Conservation (phyloP, 495 filamentous ascomycete species). For the Corynascus novoguineensis region DNA sequence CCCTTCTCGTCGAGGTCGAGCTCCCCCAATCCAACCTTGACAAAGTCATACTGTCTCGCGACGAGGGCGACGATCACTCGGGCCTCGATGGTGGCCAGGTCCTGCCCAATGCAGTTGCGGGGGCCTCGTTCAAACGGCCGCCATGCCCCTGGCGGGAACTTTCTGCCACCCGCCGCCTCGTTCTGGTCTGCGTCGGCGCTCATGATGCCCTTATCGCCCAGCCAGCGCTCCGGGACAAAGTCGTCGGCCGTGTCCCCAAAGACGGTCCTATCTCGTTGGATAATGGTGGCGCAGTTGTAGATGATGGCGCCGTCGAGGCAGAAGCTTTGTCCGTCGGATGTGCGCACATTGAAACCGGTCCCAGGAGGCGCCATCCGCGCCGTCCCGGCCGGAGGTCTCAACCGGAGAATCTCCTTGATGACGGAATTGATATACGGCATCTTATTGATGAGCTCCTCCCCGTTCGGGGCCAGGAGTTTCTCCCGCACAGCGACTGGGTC, state of each 20-base stretch:
- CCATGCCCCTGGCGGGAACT: constrained; percentile 40
- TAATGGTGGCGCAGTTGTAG: constrained; percentile 44
- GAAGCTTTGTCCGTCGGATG: constrained; percentile 52
- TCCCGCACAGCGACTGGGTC: constrained; percentile 21
- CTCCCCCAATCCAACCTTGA: constrained; percentile 44
- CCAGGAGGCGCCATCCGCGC: constrained; percentile 34
- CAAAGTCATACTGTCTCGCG: constrained; percentile 39
- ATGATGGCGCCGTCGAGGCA: constrained; percentile 50
- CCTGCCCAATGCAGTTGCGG: constrained; percentile 53
- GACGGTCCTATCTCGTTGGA: constrained; percentile 55
- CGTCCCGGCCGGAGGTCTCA: constrained; percentile 40
- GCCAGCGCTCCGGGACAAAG: constrained; percentile 59
- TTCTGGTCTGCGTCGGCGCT: constrained; percentile 12
- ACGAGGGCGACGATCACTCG: constrained; percentile 35
- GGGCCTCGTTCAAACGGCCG: constrained; percentile 53
- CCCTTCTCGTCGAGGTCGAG: constrained; percentile 34
- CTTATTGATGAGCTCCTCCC: constrained; percentile 41
- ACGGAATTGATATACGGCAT: constrained; percentile 45
- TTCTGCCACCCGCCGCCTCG: neutral
- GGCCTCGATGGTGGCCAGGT: constrained; percentile 45
- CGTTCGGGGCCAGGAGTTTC: constrained; percentile 20
- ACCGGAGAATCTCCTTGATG: constrained; percentile 49
- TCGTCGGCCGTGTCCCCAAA: constrained; percentile 51
- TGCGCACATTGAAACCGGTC: constrained; percentile 29
- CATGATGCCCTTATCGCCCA: constrained; percentile 40